Evolutionary conservation across 2,329 filamentous ascomycete genomes (phyloP).

Genomic region (Paracorniculantispora psalliotae): DNA sequence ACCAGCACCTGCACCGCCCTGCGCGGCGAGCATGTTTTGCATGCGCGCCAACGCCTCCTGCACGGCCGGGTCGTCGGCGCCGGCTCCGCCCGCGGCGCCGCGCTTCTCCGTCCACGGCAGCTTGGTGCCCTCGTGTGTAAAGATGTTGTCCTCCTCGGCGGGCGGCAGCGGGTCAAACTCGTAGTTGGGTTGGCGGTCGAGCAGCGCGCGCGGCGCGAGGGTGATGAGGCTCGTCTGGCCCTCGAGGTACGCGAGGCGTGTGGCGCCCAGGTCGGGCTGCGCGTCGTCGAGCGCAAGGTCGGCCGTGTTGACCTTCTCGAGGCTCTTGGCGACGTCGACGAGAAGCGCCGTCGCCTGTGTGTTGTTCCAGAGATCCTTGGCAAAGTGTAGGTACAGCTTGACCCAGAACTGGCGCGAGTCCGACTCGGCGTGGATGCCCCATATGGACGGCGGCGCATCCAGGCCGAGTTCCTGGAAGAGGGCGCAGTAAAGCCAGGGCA

Average conservation of each 20-base stretch:
- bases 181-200: constrained; percentile 61
- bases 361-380: constrained; percentile 84
- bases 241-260: constrained; percentile 73
- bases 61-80: neutral
- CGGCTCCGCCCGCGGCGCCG: constrained; percentile 6
- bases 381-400: constrained; percentile 68
- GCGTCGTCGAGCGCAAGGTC: constrained; percentile 36
- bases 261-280: constrained; percentile 46
- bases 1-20: constrained; percentile 14
- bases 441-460: constrained; percentile 72
- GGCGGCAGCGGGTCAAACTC: constrained; percentile 83
- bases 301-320: constrained; percentile 35
- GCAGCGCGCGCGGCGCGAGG: constrained; percentile 60
- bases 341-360: constrained; percentile 65
- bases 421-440: constrained; percentile 67
- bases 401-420: constrained; percentile 62
- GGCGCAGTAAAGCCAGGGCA: constrained; percentile 80
- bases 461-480: constrained; percentile 78
- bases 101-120: constrained; percentile 36
- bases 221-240: constrained; percentile 68
- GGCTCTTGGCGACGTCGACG: constrained; percentile 59
- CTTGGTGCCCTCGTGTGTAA: constrained; percentile 38
- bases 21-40: constrained; percentile 24
- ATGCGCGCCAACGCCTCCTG: constrained; percentile 25
- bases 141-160: constrained; percentile 47